Evolutionary conservation across 2,329 filamentous ascomycete genomes (phyloP).

Genomic region (Aspergillus cejpii): DNA sequence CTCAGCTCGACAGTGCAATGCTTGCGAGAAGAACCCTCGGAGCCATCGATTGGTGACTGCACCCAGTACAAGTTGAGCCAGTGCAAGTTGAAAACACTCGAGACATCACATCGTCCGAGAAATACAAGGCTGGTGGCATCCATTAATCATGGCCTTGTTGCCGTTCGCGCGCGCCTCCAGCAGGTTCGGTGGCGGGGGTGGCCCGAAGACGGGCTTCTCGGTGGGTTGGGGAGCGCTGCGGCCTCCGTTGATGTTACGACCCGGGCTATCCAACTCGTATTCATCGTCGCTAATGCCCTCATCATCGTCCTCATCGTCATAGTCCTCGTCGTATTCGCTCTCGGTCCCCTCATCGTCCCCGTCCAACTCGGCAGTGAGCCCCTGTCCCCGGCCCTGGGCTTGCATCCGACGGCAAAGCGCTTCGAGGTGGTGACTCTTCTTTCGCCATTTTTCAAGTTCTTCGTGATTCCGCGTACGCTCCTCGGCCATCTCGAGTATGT

Average conservation of each 20-base stretch:
- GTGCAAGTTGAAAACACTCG: background rate
- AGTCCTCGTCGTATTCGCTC: constrained; percentile 51
- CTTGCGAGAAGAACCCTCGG: too few species aligned
- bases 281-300: constrained; percentile 55
- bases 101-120: background rate
- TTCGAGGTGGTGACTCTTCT: constrained; percentile 84
- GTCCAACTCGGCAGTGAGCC: constrained; percentile 55
- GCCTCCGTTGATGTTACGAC: constrained; percentile 23
- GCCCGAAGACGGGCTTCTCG: constrained; percentile 43
- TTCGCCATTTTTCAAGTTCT: constrained; percentile 70
- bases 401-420: constrained; percentile 96
- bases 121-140: constrained; percentile 25
- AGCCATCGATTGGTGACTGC: too few species aligned
- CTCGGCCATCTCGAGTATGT: constrained; percentile 95
- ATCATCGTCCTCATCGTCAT: constrained; percentile 60
- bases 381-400: constrained; percentile 76
- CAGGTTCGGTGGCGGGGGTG: constrained; percentile 48
- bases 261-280: constrained; percentile 40
- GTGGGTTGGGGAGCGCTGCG: constrained; percentile 23
- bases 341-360: constrained; percentile 38
- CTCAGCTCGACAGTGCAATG: too few species aligned
- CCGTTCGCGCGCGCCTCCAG: constrained; percentile 43
- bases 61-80: background rate
- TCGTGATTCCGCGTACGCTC: constrained; percentile 72
- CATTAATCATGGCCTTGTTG: constrained; percentile 40